These are phyloP conservation scores for Pythium rhizo-oryzae DNA, from an alignment of 352 stramenopile species.

Conservation along the genomic window DNA sequence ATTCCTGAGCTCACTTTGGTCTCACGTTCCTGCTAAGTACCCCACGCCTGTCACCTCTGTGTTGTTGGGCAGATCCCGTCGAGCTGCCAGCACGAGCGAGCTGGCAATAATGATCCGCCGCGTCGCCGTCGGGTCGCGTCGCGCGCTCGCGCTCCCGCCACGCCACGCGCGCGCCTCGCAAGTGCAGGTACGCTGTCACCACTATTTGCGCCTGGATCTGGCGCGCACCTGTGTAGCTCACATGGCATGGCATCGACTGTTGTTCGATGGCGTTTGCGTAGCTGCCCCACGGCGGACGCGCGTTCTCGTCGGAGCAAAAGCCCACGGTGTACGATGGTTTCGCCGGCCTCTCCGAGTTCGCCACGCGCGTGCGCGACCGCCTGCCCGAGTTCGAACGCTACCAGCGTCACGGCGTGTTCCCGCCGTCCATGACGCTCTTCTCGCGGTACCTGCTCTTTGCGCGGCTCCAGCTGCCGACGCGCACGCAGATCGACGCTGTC, in stretches of 20 bases:
- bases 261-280: not conserved
- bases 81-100: no score
- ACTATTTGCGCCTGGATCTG: not conserved
- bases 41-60: no score
- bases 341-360: constrained; percentile 22
- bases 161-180: no score
- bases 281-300: not conserved
- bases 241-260: not conserved
- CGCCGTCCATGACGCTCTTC: constrained; percentile 25
- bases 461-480: constrained; percentile 31
- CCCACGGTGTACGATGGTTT: constrained; percentile 29
- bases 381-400: constrained; percentile 40
- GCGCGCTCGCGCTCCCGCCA: no score
- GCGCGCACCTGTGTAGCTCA: no score
- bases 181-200: no score
- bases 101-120: no score
- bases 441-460: constrained; percentile 30
- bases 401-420: constrained; percentile 33
- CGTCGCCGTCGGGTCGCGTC: no score
- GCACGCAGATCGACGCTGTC: constrained; percentile 30
- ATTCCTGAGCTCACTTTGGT: no score
- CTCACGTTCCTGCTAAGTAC: no score
- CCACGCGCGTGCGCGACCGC: constrained; percentile 27
- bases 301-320: constrained; percentile 12
- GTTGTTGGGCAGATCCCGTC: no score